These are phyloP conservation scores for Fusarium sterilihyphosum DNA, from an alignment of 2,329 filamentous ascomycete species.

Conservation along the genomic window DNA sequence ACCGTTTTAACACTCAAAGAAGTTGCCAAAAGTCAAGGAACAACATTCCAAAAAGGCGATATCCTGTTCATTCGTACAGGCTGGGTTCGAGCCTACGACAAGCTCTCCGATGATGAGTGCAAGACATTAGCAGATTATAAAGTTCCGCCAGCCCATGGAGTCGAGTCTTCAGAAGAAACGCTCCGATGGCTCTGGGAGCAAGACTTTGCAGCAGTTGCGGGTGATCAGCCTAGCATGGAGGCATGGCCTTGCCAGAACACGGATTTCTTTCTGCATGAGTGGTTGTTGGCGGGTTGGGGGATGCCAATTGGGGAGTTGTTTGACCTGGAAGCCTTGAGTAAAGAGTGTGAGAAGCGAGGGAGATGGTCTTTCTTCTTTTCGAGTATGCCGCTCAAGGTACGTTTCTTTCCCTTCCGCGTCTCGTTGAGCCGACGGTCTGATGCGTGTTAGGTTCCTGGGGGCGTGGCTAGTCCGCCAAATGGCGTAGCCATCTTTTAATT, in stretches of 20 bases:
- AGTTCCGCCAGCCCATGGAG: conserved; percentile 50
- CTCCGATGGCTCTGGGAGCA: conserved; percentile 68
- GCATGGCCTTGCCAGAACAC: conserved; percentile 54
- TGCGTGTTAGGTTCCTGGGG: conserved; percentile 5
- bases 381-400: conserved; percentile 28
- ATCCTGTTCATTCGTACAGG: conserved; percentile 67
- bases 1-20: conserved; percentile 54
- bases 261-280: conserved; percentile 53
- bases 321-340: conserved; percentile 52
- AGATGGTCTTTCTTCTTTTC: conserved; percentile 54
- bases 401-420: rapidly evolving
- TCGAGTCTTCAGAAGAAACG: conserved; percentile 58
- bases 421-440: neutral
- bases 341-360: conserved; percentile 45
- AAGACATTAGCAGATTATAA: conserved; percentile 46
- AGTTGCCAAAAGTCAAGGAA: conserved; percentile 55
- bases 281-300: conserved; percentile 60
- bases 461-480: conserved; percentile 25
- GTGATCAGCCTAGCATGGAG: conserved; percentile 64
- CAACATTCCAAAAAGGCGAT: conserved; percentile 59
- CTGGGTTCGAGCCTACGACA: conserved; percentile 57
- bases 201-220: conserved; percentile 63
- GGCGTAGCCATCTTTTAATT: conserved; percentile 16
- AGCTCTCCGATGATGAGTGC: conserved; percentile 50
- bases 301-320: conserved; percentile 62